Percentiles rank a stretch among this genome's conserved stretches.
These are phyloP conservation scores for Boeremia exigua DNA, from an alignment of 2,329 filamentous ascomycete species.

Conservation along the genomic window DNA sequence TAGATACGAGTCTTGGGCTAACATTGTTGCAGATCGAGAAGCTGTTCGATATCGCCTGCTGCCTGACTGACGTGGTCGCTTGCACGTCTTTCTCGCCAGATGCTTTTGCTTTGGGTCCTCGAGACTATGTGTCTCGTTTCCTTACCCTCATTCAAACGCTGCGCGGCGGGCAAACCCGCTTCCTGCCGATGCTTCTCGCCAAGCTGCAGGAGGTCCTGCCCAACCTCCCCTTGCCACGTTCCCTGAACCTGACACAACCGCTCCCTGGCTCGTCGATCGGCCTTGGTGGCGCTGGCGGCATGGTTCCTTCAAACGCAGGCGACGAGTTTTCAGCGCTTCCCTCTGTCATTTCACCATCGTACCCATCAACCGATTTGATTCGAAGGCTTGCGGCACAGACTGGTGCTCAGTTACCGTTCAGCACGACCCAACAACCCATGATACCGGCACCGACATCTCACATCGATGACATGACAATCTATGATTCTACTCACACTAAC, in stretches of 20 bases:
- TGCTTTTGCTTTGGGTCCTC: slow-evolving; percentile 64
- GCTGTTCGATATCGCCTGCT: slow-evolving; percentile 76
- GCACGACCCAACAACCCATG: slow-evolving; percentile 39
- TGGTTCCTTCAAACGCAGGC: slow-evolving; percentile 39
- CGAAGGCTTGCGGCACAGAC: slow-evolving; percentile 45
- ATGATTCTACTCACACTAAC: slow-evolving; percentile 41
- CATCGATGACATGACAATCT: slow-evolving; percentile 44
- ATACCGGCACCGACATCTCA: slow-evolving; percentile 39
- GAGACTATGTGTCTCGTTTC: slow-evolving; percentile 73
- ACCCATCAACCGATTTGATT: slow-evolving; percentile 43
- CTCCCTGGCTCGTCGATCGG: slow-evolving; percentile 37
- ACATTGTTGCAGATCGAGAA: slow-evolving; percentile 70
- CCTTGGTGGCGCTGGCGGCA: slow-evolving; percentile 30
- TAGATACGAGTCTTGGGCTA: slow-evolving; percentile 29
- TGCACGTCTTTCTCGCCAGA: slow-evolving; percentile 62
- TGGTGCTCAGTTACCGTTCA: slow-evolving; percentile 44
- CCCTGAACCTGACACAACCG: slow-evolving; percentile 40
- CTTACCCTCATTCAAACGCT: slow-evolving; percentile 71
- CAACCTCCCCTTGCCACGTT: slow-evolving; percentile 46
- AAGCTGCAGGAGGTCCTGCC: slow-evolving; percentile 78
- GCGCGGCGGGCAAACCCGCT: slow-evolving; percentile 77
- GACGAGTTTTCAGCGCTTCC: slow-evolving; percentile 38
- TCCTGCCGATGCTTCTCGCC: slow-evolving; percentile 75
- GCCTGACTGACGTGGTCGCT: slow-evolving; percentile 75
- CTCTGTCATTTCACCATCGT: slow-evolving; percentile 36